Evolutionary conservation across 2,329 filamentous ascomycete species (phyloP), one percentile per base, ranked within the genome.

Genomic region (Claviceps sp.): DNA sequence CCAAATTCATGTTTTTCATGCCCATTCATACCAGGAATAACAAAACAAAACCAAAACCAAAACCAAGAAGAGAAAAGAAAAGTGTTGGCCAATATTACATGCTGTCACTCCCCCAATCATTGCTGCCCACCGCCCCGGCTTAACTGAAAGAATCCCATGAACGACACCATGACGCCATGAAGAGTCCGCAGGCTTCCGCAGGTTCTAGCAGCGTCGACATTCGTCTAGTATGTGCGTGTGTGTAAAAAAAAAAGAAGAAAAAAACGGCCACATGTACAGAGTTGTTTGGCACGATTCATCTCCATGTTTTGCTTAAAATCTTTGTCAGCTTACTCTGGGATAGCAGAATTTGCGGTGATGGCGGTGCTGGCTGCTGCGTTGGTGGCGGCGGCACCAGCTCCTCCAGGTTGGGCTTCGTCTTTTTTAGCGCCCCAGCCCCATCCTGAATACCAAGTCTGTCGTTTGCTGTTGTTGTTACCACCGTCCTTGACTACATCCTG

Each of bases 391-490:
- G 47, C n/a, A n/a, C 23, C 16, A 36, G 26, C 16, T 17, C 38
- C 44, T 8, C 38, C 47, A 38, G 47, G 20, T 17, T 52, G 53
- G 16, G 47, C 44, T 9, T 76, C 75, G 48, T 79, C 75, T 66
- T 77, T 78, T 67, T 74, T 75, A 42, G 44, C 56, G 26, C 61
- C 64, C 63, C 71, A 73, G 62, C 65, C 68, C 79, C 80, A 83
- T 13, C 79, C 79, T 53, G 83, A 76, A 54, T 68, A 68, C 82
- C 82, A 85, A 64, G 79, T 84, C 20, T 73, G 71, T 47, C 82
- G 71, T 70, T 83, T 84, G 60, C 83, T 84, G 60, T 76, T 77
- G 50, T 11, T 26, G 23, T 26, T 34, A 11, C 29, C 26, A 29
- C 68, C 64, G 42, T 54, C 53, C 59, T 74, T 73, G 54, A 72